Evolutionary conservation across 176 grass and related monocot genomes (phyloP), one percentile per base, ranked within the genome.

Genomic region (Rhynchospora breviuscula): DNA sequence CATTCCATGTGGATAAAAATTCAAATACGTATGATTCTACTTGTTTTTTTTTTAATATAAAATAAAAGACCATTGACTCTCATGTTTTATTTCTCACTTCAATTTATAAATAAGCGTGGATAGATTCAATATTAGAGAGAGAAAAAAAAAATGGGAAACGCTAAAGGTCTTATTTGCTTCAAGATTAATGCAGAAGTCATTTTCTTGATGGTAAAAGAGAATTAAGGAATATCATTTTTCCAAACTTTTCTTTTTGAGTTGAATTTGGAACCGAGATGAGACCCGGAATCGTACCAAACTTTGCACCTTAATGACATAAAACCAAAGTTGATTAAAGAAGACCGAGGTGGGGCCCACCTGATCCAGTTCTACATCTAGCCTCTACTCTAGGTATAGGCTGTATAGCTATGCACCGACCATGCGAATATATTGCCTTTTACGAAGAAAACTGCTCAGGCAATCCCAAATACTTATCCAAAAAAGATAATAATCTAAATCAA

Each of bases 351-450:
- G 57, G 44, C 80, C 61, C 80, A 67, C 80, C 4, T 82, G 80
- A 82, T 82, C 80, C 60, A 15, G 25, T 66, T 53, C 58, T 67
- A 23, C 44, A 53, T 68, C 3, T 81, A 81, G 79, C n/a, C n/a
- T n/a, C n/a, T n/a, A n/a, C n/a, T n/a, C n/a, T n/a, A n/a, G n/a
- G n/a, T n/a, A n/a, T n/a, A n/a, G n/a, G n/a, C n/a, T n/a, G 10
- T 25, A 9, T 15, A 81, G 13, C 45, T 82, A 67, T 82, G 80
- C 80, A 82, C 80, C 80, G 80, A 82, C 80, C 60, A 52, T 31
- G 11, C 26, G 15, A 59, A 19, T 82, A 52, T 59, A 13, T 78
- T 78, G 7, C 22, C 48, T 57, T 57, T 57, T 57, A 47, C 0
- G 15, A 46, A 71, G 73, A 73, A 51, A 78, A 78, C 6, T 78